These are phyloP conservation scores for Metschnikowia koreensis DNA, from an alignment of 805 yeast species.

Conservation along the genomic window DNA sequence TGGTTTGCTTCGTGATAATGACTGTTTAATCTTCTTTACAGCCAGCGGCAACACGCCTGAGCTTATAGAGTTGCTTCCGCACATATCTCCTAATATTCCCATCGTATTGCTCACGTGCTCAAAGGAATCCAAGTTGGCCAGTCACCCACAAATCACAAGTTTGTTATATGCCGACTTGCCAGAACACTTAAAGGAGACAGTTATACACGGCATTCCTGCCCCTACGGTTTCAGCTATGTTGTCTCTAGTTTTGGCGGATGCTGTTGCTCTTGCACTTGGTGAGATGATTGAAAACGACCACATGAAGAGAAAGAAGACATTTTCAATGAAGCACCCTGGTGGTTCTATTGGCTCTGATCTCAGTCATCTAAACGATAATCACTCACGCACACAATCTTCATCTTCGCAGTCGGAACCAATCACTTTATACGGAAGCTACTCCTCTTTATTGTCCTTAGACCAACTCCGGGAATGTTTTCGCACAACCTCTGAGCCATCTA, in stretches of 20 bases:
- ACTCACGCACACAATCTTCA: constrained; percentile 9
- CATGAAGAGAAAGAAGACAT: constrained; percentile 49
- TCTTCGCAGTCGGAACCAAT: constrained; percentile 6
- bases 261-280: constrained; percentile 68
- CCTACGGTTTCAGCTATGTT: constrained; percentile 85
- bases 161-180: constrained; percentile 66
- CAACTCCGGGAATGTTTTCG: constrained; percentile 13
- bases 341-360: constrained; percentile 75
- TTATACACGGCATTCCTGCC: constrained; percentile 76
- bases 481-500: constrained; percentile 2
- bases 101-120: constrained; percentile 64
- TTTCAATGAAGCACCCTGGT: constrained; percentile 82
- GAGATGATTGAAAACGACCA: constrained; percentile 63
- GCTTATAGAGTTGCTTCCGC: constrained; percentile 55
- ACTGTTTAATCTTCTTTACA: constrained; percentile 62
- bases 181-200: constrained; percentile 51
- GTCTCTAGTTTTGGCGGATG: constrained; percentile 73
- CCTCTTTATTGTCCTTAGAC: constrained; percentile 18
- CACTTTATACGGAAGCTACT: constrained; percentile 14
- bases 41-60: constrained; percentile 87
- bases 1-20: constrained; percentile 62
- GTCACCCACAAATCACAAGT: constrained; percentile 47
- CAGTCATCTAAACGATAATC: constrained; percentile 33
- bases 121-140: constrained; percentile 53
- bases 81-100: constrained; percentile 52